Evolutionary conservation across 768 basidiomycete genomes (phyloP).

Genomic region (Lactarius vividus): DNA sequence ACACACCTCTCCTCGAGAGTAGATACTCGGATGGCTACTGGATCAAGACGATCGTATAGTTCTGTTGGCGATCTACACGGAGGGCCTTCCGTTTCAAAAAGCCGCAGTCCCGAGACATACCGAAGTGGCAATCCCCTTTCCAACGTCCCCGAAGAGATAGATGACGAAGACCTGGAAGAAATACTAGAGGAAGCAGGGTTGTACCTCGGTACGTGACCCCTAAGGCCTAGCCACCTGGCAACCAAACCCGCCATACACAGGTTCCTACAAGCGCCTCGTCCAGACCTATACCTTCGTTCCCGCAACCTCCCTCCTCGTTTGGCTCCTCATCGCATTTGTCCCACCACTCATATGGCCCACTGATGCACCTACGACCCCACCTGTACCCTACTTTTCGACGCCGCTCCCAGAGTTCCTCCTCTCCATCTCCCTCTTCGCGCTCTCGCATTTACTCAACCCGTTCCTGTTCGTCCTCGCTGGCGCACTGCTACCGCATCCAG

Average conservation of each 20-base stretch:
- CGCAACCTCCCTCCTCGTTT: constrained; percentile 39
- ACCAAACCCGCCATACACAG: constrained; percentile 37
- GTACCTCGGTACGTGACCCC: constrained; percentile 24
- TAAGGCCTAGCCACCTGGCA: background rate
- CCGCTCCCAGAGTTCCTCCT: constrained; percentile 65
- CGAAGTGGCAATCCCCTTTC: constrained; percentile 15
- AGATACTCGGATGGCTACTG: constrained; percentile 11
- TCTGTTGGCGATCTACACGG: constrained; percentile 7
- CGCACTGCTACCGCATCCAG: constrained; percentile 33
- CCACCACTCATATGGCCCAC: constrained; percentile 47
- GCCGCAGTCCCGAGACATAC: constrained; percentile 20
- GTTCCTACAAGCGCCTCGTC: constrained; percentile 58
- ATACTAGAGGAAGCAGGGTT: constrained; percentile 23
- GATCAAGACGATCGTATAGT: constrained; percentile 22
- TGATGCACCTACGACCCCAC: constrained; percentile 35
- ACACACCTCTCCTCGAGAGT: constrained; percentile 11
- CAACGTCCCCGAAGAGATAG: constrained; percentile 26
- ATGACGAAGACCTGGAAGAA: constrained; percentile 16
- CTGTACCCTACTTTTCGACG: constrained; percentile 51
- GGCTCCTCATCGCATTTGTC: constrained; percentile 48
- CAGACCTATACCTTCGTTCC: constrained; percentile 43
- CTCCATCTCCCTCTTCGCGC: constrained; percentile 58
- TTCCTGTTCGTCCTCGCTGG: constrained; percentile 44
- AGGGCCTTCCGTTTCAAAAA: background rate
- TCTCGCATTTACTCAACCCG: constrained; percentile 52